phyloP scores from a whole-genome alignment of 2,329 filamentous ascomycete species.

The Sphaerulina musiva region DNA sequence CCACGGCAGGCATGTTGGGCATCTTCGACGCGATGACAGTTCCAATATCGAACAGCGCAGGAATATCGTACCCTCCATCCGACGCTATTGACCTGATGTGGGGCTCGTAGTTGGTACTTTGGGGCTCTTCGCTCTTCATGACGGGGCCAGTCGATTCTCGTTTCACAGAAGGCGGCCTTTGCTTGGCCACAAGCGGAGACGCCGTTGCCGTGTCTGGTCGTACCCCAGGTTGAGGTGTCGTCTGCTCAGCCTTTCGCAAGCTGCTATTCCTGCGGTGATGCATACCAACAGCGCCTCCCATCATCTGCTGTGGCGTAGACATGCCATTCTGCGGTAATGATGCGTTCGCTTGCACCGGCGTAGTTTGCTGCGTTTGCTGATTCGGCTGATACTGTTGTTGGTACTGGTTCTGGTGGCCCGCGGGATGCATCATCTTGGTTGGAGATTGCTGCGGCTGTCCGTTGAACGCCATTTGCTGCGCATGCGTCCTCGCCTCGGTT shows the following conservation, averaged over 20 bases:
- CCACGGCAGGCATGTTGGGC: conserved; percentile 66
- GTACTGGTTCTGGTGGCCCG: conserved; percentile 22
- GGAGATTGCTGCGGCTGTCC: conserved; percentile 31
- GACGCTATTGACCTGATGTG: conserved; percentile 22
- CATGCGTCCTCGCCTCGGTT: conserved; percentile 31
- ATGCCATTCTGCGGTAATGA: conserved; percentile 44
- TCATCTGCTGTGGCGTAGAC: conserved; percentile 42
- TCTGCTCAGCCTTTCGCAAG: conserved; percentile 27
- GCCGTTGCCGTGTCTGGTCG: conserved; percentile 21
- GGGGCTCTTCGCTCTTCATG: conserved; percentile 32
- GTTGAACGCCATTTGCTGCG: conserved; percentile 38
- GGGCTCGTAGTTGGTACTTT: conserved; percentile 31
- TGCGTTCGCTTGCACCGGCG: conserved; percentile 43
- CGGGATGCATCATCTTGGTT: conserved; percentile 30
- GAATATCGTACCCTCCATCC: conserved; percentile 65
- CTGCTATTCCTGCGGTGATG: conserved; percentile 32
- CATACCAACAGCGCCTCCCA: conserved; percentile 30
- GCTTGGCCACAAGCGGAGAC: conserved; percentile 28
- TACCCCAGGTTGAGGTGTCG: conserved; percentile 25
- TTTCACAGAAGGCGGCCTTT: conserved; percentile 29
- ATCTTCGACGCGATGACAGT: conserved; percentile 61
- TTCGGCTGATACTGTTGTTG: conserved; percentile 28
- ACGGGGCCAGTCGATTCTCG: conserved; percentile 24
- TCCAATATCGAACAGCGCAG: conserved; percentile 58
- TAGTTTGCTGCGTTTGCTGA: conserved; percentile 33